These are phyloP conservation scores for Bryoglossum gracile DNA, from an alignment of 495 filamentous ascomycete genomes.

Conservation along the genomic window DNA sequence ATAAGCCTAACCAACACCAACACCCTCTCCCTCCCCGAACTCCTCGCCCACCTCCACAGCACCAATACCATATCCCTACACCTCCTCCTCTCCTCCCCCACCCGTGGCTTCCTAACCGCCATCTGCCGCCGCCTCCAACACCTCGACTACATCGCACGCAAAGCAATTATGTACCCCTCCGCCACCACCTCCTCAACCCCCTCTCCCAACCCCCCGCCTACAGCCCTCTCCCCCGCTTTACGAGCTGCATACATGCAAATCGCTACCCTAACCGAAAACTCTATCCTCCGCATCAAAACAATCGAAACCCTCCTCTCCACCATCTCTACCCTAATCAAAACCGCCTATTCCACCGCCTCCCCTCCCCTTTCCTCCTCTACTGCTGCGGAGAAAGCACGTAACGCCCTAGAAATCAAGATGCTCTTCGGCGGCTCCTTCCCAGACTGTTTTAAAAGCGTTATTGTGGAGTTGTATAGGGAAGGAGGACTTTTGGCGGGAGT, in stretches of 20 bases:
- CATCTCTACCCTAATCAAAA: constrained; percentile 37
- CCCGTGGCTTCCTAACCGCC: constrained; percentile 61
- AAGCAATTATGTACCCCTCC: constrained; percentile 16
- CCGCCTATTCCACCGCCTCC: constrained; percentile 36
- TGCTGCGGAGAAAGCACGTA: constrained; percentile 15
- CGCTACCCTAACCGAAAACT: constrained; percentile 31
- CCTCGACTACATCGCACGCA: constrained; percentile 33
- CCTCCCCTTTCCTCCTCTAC: constrained; percentile 21
- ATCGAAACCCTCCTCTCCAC: constrained; percentile 42
- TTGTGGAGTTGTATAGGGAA: constrained; percentile 37
- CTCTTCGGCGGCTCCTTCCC: constrained; percentile 39
- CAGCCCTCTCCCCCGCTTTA: constrained; percentile 35
- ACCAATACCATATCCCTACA: constrained; percentile 53
- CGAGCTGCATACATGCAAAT: constrained; percentile 43
- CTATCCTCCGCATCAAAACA: constrained; percentile 37
- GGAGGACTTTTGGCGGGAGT: constrained; percentile 34
- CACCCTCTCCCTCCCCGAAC: constrained; percentile 39
- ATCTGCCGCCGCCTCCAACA: constrained; percentile 55
- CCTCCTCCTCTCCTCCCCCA: constrained; percentile 64
- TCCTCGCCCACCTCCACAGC: constrained; percentile 36
- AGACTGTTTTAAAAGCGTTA: constrained; percentile 38
- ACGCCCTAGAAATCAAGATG: constrained; percentile 40
- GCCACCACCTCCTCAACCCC: constrained; percentile 29
- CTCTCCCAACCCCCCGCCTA: constrained; percentile 34
- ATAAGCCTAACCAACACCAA: constrained; percentile 34